Percentiles rank a stretch among this genome's conserved stretches.
Conservation (phyloP, 345 rosid genomes). For the Ceriops zippeliana region DNA sequence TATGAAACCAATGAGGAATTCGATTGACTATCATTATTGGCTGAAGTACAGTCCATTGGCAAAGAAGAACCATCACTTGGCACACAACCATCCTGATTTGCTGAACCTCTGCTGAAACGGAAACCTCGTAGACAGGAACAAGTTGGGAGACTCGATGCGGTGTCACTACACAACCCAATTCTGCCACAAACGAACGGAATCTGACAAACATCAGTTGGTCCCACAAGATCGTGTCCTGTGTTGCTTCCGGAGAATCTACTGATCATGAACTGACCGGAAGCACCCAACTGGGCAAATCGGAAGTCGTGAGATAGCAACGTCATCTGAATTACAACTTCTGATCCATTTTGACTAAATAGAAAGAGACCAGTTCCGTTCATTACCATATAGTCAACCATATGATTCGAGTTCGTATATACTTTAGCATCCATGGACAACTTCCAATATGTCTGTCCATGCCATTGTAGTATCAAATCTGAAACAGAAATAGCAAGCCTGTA, state of each 20-base stretch:
- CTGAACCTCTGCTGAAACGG: conserved; percentile 22
- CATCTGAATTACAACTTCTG: conserved; percentile 39
- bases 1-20: conserved; percentile 43
- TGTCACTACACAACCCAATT: conserved; percentile 49
- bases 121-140: conserved; percentile 75
- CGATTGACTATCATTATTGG: conserved; percentile 25
- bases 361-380: conserved; percentile 56
- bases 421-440: conserved; percentile 56
- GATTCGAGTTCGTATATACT: conserved; percentile 43
- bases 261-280: conserved; percentile 53
- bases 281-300: conserved; percentile 52
- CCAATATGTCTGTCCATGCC: conserved; percentile 72
- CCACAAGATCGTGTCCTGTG: conserved; percentile 46
- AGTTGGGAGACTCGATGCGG: conserved; percentile 25
- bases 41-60: conserved; percentile 52
- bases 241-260: conserved; percentile 40
- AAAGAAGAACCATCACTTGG: conserved; percentile 48
- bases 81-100: conserved; percentile 35
- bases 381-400: conserved; percentile 48
- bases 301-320: conserved; percentile 44
- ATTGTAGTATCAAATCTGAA: conserved; percentile 50
- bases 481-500: conserved; percentile 44
- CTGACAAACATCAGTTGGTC: conserved; percentile 55
- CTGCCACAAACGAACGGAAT: conserved; percentile 61
- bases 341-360: conserved; percentile 60